Evolutionary conservation across 371 early-diverging fungal species (phyloP), one percentile per base, ranked within the genome.

Genomic region (Mucor circinelloides): DNA sequence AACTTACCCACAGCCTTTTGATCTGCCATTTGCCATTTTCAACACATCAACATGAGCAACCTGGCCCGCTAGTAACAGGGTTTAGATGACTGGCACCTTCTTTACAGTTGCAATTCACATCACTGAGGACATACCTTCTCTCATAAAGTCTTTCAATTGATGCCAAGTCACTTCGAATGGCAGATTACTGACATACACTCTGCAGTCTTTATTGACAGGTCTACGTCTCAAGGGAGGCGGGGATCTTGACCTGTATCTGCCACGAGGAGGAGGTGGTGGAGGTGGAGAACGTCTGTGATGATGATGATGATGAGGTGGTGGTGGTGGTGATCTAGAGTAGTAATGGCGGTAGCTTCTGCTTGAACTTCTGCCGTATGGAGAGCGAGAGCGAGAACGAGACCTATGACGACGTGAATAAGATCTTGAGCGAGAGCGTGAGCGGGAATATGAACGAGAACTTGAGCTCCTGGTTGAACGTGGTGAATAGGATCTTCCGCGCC

Each of bases 121-220:
- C n/a, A n/a, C n/a, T n/a, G n/a, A n/a, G 10, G 13, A 15, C 67
- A 50, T 77, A 91, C 93, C 89, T 81, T 92, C 86, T 59, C 90
- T 82, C 91, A 93, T 92, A 75, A 89, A 92, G 63, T 93, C 92
- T 71, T 91, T 91, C 63, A 95, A 77, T 63, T 89, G 81, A 25
- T 72, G 78, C 81, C 88, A 84, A 54, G 77, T 76, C 38, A 84
- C 84, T 64, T 89, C 90, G 70, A 86, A 90, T 1, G 90, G 64
- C 42, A 90, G 70, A 70, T 90, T 91, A 21, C 91, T 87, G 31
- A 90, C 86, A 76, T 87, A 90, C 0, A 90, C 87, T 62, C 58
- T 56, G 60, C 72, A 67, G 2, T 60, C 67, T 23, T 66, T 66
- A 21, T 66, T 59, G 38, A 55, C 30, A 38, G 48, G 5, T 61